These are phyloP conservation scores for Solanum infundibuliforme DNA, from an alignment of 257 asterid genomes.

Conservation along the genomic window DNA sequence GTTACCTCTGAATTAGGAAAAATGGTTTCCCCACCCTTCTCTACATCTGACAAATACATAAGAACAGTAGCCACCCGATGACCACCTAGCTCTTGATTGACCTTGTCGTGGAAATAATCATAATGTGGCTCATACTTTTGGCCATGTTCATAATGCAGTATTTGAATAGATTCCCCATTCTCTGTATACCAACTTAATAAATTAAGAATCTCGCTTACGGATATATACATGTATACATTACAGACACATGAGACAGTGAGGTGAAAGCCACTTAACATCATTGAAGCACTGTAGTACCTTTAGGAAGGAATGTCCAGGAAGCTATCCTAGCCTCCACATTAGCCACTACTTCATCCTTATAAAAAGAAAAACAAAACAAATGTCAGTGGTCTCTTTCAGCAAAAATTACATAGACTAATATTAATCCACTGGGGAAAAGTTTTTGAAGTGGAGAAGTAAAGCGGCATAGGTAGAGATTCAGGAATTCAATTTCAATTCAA, in stretches of 20 bases:
- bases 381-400: not conserved
- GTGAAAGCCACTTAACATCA: not conserved
- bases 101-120: slow-evolving; percentile 73
- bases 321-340: slow-evolving; percentile 65
- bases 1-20: slow-evolving; percentile 66
- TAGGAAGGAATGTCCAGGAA: slow-evolving; percentile 91
- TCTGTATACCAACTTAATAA: slow-evolving; percentile 29
- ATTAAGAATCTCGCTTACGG: not conserved
- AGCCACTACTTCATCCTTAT: slow-evolving; percentile 62
- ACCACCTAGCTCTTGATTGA: slow-evolving; percentile 77
- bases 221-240: not conserved
- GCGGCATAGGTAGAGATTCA: not conserved
- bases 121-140: slow-evolving; percentile 91
- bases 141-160: slow-evolving; percentile 78
- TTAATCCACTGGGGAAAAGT: not conserved
- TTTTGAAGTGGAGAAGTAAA: not conserved
- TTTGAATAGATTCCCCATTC: slow-evolving; percentile 84
- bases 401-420: not conserved
- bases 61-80: slow-evolving; percentile 91
- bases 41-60: slow-evolving; percentile 70
- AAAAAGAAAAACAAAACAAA: not conserved
- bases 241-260: not conserved
- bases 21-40: slow-evolving; percentile 79
- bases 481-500: not conserved
- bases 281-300: slow-evolving; percentile 33